Evolutionary conservation across 2,329 filamentous ascomycete genomes (phyloP), one percentile per base, ranked within the genome.

Genomic region (Gliomastix tumulicola): DNA sequence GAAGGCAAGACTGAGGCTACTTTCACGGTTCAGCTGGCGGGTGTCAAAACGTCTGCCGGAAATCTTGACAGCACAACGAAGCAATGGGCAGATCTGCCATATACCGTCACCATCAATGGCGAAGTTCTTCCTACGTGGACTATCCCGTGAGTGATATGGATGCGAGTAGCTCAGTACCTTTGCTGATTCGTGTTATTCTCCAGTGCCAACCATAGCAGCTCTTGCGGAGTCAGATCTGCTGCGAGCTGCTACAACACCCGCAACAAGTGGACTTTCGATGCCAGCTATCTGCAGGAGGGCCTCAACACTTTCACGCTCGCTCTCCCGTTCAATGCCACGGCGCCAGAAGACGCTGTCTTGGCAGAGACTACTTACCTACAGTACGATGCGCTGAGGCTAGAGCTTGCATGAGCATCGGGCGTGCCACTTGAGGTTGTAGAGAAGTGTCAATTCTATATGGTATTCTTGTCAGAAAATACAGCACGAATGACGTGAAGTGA

Each of bases 331-430:
- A 75, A 78, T 33, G 76, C 68, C 2, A 80, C 72, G 5, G 65
- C 79, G 44, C 69, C 70, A 13, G 74, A 81, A 55, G 68, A 67
- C 21, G 76, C 78, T 0, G 35, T 80, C 8, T 44, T 81, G 38
- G 66, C 76, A 0, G 56, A 57, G 30, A 67, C 65, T 1, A 62
- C 77, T 0, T 82, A 82, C 52, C 69, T 82, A 6, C 76, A 82
- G 58, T 82, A 83, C 44, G 78, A 82, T 56, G 77, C 79, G 3
- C 47, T 82, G 49, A 62, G 77, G 35, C 47, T 82, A 32, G 78
- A 82, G 48, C 49, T 82, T 32, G 44, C 21, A 13, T 32, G 18
- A n/a, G n/a, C n/a, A n/a, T n/a, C n/a, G n/a, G n/a, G n/a, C n/a
- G n/a, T n/a, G n/a, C n/a, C n/a, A n/a, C n/a, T n/a, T n/a, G n/a